phyloP scores from a whole-genome alignment of 805 yeast species.

The Wickerhamiella domercqiae region DNA sequence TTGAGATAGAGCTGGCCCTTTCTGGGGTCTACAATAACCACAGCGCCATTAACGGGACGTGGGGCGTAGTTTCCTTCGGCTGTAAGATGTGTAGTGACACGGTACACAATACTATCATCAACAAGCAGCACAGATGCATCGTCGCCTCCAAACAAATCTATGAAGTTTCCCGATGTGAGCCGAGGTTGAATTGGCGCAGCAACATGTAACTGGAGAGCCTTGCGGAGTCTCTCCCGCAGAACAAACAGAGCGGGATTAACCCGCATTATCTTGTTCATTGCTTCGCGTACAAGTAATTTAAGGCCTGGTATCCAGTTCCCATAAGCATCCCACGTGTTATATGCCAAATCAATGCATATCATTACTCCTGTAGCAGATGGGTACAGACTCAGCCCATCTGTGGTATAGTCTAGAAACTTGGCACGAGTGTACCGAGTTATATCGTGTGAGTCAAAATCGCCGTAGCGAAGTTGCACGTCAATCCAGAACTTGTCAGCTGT shows the following conservation, averaged over 20 bases:
- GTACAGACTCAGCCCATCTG: slow-evolving; percentile 69
- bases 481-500: slow-evolving; percentile 67
- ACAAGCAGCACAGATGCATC: slow-evolving; percentile 64
- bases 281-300: slow-evolving; percentile 76
- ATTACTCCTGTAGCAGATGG: slow-evolving; percentile 89
- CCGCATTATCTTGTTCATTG: slow-evolving; percentile 87
- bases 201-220: slow-evolving; percentile 85
- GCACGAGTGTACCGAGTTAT: slow-evolving; percentile 87
- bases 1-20: slow-evolving; percentile 82
- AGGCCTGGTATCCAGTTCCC: slow-evolving; percentile 97
- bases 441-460: slow-evolving; percentile 96
- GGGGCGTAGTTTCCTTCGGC: slow-evolving; percentile 86
- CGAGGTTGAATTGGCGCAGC: slow-evolving; percentile 88
- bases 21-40: slow-evolving; percentile 77
- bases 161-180: slow-evolving; percentile 75
- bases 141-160: slow-evolving; percentile 62
- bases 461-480: slow-evolving; percentile 87
- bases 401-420: slow-evolving; percentile 82
- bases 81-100: slow-evolving; percentile 83
- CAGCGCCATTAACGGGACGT: slow-evolving; percentile 84
- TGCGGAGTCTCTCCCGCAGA: slow-evolving; percentile 81
- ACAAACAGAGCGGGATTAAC: slow-evolving; percentile 88
- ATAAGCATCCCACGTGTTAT: slow-evolving; percentile 89
- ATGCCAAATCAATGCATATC: slow-evolving; percentile 84
- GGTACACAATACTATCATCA: slow-evolving; percentile 87